Conservation (phyloP, 2,329 filamentous ascomycete species). For the Hyphodiscus sp. region DNA sequence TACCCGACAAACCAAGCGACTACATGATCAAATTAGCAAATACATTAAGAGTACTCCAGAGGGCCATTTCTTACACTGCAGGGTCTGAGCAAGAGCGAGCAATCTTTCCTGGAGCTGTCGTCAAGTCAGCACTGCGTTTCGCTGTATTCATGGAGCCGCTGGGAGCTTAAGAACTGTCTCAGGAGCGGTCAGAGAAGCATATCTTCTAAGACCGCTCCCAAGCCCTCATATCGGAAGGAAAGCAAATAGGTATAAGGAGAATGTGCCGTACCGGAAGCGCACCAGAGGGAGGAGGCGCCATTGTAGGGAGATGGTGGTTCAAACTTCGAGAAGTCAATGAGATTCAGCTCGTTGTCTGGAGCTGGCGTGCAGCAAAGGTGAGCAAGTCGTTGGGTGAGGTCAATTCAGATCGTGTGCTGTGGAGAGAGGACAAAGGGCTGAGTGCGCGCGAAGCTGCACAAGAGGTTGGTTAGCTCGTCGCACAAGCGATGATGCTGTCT, state of each 20-base stretch:
- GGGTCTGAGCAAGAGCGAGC: conserved; percentile 72
- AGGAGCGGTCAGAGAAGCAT: too few species aligned
- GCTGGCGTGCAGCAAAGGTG: neutral
- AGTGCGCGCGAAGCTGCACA: neutral
- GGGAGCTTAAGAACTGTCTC: too few species aligned
- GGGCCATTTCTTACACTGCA: conserved; percentile 67
- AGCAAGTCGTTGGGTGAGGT: neutral
- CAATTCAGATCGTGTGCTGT: neutral
- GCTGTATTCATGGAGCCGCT: too few species aligned
- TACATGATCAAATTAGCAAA: conserved; percentile 31
- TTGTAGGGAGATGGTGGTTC: conserved; percentile 8
- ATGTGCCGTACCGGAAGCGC: conserved; percentile 22
- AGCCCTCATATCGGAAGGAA: too few species aligned
- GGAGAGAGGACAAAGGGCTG: neutral
- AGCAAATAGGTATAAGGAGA: too few species aligned
- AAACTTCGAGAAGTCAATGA: neutral
- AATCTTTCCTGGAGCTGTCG: conserved; percentile 44
- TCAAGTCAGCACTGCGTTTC: too few species aligned
- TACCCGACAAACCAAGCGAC: conserved; percentile 81
- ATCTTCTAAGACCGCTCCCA: too few species aligned
- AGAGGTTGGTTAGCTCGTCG: neutral
- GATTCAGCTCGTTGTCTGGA: neutral
- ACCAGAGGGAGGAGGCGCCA: conserved; percentile 30
- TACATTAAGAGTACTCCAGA: conserved; percentile 6
- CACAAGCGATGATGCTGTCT: neutral